A percentile compares a stretch with the other conserved stretches of the same genome.
Evolutionary conservation across 495 filamentous ascomycete genomes (phyloP).

Genomic region (Penicillium desertorum): DNA sequence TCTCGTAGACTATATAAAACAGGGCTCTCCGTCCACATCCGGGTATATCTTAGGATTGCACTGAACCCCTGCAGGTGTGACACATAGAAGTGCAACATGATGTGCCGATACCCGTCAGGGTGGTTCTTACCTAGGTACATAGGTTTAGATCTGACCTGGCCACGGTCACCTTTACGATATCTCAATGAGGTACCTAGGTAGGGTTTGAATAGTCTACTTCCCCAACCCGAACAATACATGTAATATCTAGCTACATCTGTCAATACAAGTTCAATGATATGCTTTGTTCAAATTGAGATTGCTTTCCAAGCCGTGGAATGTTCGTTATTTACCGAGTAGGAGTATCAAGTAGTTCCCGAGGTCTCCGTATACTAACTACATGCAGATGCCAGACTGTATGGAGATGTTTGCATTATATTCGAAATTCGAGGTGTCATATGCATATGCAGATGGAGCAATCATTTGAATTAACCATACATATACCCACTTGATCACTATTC

Average conservation of each 20-base stretch:
- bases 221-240: not conserved
- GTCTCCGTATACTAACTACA: not conserved
- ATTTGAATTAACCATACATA: not conserved
- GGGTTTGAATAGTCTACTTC: too few species aligned
- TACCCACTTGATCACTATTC: not conserved
- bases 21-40: too few species aligned
- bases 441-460: not conserved
- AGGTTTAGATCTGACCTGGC: too few species aligned
- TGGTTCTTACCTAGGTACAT: too few species aligned
- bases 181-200: too few species aligned
- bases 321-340: not conserved
- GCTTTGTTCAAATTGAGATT: not conserved
- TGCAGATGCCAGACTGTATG: not conserved
- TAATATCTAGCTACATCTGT: not conserved
- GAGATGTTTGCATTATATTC: not conserved
- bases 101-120: too few species aligned
- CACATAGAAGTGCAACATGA: too few species aligned
- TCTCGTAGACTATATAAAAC: too few species aligned
- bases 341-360: not conserved
- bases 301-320: slow-evolving; percentile 4
- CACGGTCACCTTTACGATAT: too few species aligned
- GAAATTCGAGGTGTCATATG: not conserved
- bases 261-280: not conserved
- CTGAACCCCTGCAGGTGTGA: too few species aligned
- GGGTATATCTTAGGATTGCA: too few species aligned